Evolutionary conservation across 192 early-diverging fungal species (phyloP).

Genomic region (Physocladia obscura): DNA sequence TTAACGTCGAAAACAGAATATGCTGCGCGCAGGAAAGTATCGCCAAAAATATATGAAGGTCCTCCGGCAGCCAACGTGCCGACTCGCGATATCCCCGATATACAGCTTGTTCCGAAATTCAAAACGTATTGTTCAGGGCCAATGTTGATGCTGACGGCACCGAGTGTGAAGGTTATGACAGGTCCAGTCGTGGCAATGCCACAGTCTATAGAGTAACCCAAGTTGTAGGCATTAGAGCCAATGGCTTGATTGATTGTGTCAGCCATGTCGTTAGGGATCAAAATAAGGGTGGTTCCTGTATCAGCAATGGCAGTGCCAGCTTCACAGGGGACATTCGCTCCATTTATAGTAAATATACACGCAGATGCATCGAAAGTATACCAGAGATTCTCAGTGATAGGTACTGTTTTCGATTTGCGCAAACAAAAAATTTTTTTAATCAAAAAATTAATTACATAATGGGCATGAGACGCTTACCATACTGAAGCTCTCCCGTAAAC

Average conservation of each 20-base stretch:
- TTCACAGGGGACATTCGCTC: neutral
- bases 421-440: no score
- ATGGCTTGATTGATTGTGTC: slow-evolving; percentile 35
- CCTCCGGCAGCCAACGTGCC: no score
- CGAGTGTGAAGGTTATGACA: neutral
- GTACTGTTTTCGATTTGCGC: neutral
- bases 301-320: slow-evolving; percentile 27
- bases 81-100: no score
- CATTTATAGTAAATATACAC: neutral
- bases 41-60: slow-evolving; percentile 38
- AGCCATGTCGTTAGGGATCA: slow-evolving; percentile 23
- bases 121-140: no score
- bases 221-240: slow-evolving; percentile 29
- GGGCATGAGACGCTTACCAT: no score
- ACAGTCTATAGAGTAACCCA: neutral
- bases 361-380: neutral
- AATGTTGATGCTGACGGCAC: neutral
- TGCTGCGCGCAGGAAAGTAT: slow-evolving; percentile 32
- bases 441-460: no score
- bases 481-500: neutral
- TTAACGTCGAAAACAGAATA: slow-evolving; percentile 42
- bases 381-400: neutral
- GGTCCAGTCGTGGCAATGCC: slow-evolving; percentile 5
- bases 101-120: no score
- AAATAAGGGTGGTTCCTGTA: slow-evolving; percentile 35